These are phyloP conservation scores for Amauroascus verrucosus DNA, from an alignment of 2,329 filamentous ascomycete species.

Conservation along the genomic window DNA sequence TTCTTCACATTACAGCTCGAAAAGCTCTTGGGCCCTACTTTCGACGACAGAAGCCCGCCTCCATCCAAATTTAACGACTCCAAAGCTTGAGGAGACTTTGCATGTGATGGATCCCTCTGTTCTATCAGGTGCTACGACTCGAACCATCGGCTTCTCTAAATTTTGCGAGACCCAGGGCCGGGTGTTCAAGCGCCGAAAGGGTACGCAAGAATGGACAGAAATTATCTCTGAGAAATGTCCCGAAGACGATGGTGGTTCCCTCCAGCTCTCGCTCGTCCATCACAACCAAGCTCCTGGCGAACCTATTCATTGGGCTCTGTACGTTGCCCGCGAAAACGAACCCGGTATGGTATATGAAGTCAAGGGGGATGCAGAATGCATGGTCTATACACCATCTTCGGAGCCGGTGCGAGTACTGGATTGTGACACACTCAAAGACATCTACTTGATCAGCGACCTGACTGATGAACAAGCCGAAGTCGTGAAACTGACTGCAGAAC, in stretches of 20 bases:
- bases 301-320: conserved; percentile 21
- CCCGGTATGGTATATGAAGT: conserved; percentile 23
- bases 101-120: conserved; percentile 13
- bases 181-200: conserved; percentile 16
- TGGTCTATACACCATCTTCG: conserved; percentile 19
- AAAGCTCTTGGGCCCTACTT: no score
- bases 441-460: conserved; percentile 18
- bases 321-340: conserved; percentile 21
- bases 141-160: conserved; percentile 17
- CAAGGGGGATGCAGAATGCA: conserved; percentile 22
- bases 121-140: conserved; percentile 19
- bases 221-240: background rate
- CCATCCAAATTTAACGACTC: background rate
- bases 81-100: conserved; percentile 15
- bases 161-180: conserved; percentile 18
- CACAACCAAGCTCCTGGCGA: conserved; percentile 18
- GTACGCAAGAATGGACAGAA: conserved; percentile 17
- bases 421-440: conserved; percentile 11
- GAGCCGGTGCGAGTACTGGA: conserved; percentile 12
- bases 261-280: conserved; percentile 20
- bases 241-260: background rate
- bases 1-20: no score
- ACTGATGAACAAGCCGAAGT: conserved; percentile 14
- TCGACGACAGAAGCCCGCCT: no score
- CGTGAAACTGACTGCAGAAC: conserved; percentile 17